These are phyloP conservation scores for Cornus florida DNA, from an alignment of 148 eudicot species.

Conservation along the genomic window DNA sequence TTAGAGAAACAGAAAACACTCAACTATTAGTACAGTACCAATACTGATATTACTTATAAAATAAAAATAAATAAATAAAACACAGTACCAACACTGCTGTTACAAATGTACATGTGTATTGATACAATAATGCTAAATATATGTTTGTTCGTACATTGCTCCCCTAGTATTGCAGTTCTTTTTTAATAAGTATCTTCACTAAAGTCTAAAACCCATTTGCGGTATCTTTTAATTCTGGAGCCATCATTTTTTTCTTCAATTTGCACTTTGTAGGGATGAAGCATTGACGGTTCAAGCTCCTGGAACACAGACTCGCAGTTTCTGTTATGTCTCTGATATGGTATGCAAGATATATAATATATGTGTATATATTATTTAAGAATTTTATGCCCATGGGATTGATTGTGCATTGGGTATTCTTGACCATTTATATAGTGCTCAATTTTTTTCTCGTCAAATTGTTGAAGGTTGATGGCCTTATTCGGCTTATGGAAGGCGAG, in stretches of 20 bases:
- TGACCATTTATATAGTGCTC: not conserved
- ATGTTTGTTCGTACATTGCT: not conserved
- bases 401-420: not conserved
- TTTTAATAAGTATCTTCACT: not conserved
- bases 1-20: not conserved
- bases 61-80: no score
- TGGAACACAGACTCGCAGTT: conserved; percentile 97
- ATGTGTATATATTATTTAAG: not conserved
- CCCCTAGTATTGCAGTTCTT: not conserved
- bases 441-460: not conserved
- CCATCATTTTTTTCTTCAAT: not conserved
- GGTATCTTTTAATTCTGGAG: not conserved
- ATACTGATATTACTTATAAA: not conserved
- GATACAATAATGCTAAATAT: not conserved
- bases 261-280: conserved; percentile 55
- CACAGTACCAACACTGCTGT: no score
- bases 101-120: not conserved
- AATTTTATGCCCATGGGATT: not conserved
- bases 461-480: conserved; percentile 88
- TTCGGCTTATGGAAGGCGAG: conserved; percentile 94
- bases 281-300: conserved; percentile 95
- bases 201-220: not conserved
- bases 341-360: conserved; percentile 32
- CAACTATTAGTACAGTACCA: no score
- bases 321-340: conserved; percentile 97